Percentiles rank a stretch among this genome's conserved stretches.
Evolutionary conservation across 768 basidiomycete genomes (phyloP).

Genomic region (Lyophyllum shimeji): DNA sequence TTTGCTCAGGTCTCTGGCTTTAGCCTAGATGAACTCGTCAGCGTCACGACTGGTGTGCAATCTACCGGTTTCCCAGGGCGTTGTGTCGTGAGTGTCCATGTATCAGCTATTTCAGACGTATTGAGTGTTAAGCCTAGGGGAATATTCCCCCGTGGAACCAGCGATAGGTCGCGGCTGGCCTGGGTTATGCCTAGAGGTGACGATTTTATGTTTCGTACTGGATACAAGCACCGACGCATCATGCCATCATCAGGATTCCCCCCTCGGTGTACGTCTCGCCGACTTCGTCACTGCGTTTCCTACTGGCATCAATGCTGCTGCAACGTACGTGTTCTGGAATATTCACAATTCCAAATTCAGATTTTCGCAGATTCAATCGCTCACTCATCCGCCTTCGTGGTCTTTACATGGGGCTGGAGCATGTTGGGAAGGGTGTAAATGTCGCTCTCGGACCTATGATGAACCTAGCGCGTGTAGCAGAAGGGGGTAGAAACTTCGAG

Average conservation of each 20-base stretch:
- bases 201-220: neutral
- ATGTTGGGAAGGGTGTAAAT: constrained; percentile 73
- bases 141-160: constrained; percentile 43
- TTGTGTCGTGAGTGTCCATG: constrained; percentile 37
- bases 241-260: constrained; percentile 31
- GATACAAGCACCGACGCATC: neutral
- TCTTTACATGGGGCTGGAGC: constrained; percentile 70
- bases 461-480: constrained; percentile 61
- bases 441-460: constrained; percentile 68
- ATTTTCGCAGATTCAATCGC: constrained; percentile 30
- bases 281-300: constrained; percentile 65
- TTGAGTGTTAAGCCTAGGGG: constrained; percentile 19
- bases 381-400: constrained; percentile 67
- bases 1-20: constrained; percentile 28
- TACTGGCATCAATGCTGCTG: constrained; percentile 61
- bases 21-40: constrained; percentile 47
- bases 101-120: neutral
- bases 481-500: constrained; percentile 82
- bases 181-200: constrained; percentile 53
- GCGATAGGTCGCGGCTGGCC: constrained; percentile 32
- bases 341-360: neutral
- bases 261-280: constrained; percentile 61
- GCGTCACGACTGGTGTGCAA: constrained; percentile 46
- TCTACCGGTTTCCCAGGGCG: constrained; percentile 36
- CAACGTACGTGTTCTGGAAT: constrained; percentile 44